phyloP scores from a whole-genome alignment of 352 stramenopile genomes.

The Peronospora farinosa region DNA sequence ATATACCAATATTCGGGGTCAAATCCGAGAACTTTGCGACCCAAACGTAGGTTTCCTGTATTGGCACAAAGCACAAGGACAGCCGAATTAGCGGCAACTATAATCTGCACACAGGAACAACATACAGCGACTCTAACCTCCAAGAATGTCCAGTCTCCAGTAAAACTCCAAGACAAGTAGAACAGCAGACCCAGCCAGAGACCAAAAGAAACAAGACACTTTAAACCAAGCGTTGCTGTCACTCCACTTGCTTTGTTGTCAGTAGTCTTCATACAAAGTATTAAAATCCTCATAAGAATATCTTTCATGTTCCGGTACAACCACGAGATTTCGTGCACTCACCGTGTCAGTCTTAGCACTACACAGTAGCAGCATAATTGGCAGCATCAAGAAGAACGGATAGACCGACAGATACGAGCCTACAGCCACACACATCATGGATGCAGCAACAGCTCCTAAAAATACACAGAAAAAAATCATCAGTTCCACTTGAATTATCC shows the following conservation, averaged over 20 bases:
- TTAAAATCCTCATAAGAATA: too few relatives aligned
- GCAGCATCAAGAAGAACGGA: constrained; percentile 51
- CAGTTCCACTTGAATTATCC: not conserved
- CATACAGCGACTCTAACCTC: constrained; percentile 28
- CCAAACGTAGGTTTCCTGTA: constrained; percentile 77
- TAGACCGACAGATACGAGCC: constrained; percentile 78
- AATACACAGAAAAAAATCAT: constrained; percentile 1
- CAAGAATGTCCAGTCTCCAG: constrained; percentile 51
- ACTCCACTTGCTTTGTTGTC: not conserved
- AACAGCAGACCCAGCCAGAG: constrained; percentile 34
- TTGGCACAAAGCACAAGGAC: constrained; percentile 1
- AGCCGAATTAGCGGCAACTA: not conserved
- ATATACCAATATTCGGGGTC: constrained; percentile 80
- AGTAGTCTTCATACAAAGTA: not conserved
- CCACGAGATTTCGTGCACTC: not conserved
- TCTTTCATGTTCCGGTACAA: not conserved
- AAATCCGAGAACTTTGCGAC: constrained; percentile 72
- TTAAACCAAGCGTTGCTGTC: constrained; percentile 11
- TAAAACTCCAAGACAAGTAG: constrained; percentile 55
- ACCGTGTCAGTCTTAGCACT: constrained; percentile 13
- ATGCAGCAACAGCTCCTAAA: constrained; percentile 35
- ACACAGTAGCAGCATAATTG: constrained; percentile 44
- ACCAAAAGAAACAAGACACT: constrained; percentile 13
- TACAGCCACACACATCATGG: constrained; percentile 48
- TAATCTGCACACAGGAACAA: too few relatives aligned